Evolutionary conservation across 2,329 filamentous ascomycete genomes (phyloP).

Genomic region (Penicillium fuscoglaucum): DNA sequence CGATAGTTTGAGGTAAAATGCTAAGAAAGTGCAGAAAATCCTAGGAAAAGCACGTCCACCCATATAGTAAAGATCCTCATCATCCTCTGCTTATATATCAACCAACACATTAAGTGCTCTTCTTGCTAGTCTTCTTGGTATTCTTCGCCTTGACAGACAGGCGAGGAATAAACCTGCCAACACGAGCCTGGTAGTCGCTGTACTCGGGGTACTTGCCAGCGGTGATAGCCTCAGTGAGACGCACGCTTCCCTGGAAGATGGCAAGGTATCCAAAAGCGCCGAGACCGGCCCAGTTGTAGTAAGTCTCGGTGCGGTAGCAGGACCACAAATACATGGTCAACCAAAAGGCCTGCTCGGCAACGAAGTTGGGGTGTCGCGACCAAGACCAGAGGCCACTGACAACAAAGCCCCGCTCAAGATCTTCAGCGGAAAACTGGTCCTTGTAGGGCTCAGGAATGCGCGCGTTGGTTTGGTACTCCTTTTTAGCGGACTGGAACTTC

Average conservation of each 20-base stretch:
- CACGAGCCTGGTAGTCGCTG: slow-evolving; percentile 74
- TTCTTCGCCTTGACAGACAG: slow-evolving; percentile 37
- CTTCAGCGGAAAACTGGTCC: slow-evolving; percentile 61
- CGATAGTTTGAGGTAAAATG: not conserved
- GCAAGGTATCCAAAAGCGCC: slow-evolving; percentile 70
- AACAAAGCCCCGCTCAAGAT: slow-evolving; percentile 87
- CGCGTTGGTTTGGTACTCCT: slow-evolving; percentile 69
- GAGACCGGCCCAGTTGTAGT: slow-evolving; percentile 75
- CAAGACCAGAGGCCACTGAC: slow-evolving; percentile 82
- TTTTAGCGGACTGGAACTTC: slow-evolving; percentile 82
- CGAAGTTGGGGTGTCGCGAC: slow-evolving; percentile 92
- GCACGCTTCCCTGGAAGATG: slow-evolving; percentile 87
- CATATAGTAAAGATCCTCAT: not conserved
- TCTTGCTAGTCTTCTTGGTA: slow-evolving; percentile 24
- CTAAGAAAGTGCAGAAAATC: not conserved
- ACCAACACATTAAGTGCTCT: slow-evolving; percentile 16
- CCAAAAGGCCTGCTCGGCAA: slow-evolving; percentile 90
- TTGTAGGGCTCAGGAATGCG: slow-evolving; percentile 62
- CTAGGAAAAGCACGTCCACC: not conserved
- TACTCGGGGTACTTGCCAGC: slow-evolving; percentile 86
- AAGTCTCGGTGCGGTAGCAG: slow-evolving; percentile 68
- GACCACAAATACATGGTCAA: slow-evolving; percentile 84
- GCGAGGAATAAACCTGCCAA: slow-evolving; percentile 78
- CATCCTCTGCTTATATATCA: not conserved
- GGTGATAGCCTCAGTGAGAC: slow-evolving; percentile 80